These are phyloP conservation scores for Davidsoniella neocaledoniae DNA, from an alignment of 2,329 filamentous ascomycete genomes.

Conservation along the genomic window DNA sequence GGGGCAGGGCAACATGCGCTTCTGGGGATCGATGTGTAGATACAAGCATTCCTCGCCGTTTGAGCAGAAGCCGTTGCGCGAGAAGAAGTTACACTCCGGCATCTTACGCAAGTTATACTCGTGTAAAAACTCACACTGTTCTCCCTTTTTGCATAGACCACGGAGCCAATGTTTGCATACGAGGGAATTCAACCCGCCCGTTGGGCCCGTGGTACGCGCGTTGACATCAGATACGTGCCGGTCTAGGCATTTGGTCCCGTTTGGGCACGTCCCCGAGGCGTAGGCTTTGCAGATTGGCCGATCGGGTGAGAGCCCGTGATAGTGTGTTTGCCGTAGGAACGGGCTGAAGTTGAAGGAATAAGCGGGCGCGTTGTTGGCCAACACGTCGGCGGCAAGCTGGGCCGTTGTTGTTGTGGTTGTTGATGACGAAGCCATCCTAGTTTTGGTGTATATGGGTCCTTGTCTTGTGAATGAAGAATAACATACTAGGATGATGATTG, in stretches of 20 bases:
- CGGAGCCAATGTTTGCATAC: conserved; percentile 99
- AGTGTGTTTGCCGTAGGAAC: conserved; percentile 68
- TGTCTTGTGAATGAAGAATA: too few relatives aligned
- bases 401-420: conserved; percentile 8
- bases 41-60: conserved; percentile 96
- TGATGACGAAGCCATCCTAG: background rate
- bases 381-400: conserved; percentile 28
- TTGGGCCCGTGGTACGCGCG: conserved; percentile 21
- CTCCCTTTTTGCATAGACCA: conserved; percentile 92
- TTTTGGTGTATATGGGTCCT: background rate
- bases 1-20: conserved; percentile 63
- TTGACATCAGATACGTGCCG: conserved; percentile 44
- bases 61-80: conserved; percentile 82
- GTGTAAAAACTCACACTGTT: conserved; percentile 93
- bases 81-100: conserved; percentile 96
- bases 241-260: conserved; percentile 71
- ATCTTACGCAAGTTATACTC: conserved; percentile 97
- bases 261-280: conserved; percentile 69
- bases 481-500: background rate
- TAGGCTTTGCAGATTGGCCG: conserved; percentile 76
- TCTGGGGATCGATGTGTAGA: conserved; percentile 72
- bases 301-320: conserved; percentile 65
- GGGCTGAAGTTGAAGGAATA: conserved; percentile 73
- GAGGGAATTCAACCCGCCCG: conserved; percentile 53
- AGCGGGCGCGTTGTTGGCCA: conserved; percentile 35